Evolutionary conservation across 2,329 filamentous ascomycete genomes (phyloP).

Genomic region (Ceratocystis variospora): DNA sequence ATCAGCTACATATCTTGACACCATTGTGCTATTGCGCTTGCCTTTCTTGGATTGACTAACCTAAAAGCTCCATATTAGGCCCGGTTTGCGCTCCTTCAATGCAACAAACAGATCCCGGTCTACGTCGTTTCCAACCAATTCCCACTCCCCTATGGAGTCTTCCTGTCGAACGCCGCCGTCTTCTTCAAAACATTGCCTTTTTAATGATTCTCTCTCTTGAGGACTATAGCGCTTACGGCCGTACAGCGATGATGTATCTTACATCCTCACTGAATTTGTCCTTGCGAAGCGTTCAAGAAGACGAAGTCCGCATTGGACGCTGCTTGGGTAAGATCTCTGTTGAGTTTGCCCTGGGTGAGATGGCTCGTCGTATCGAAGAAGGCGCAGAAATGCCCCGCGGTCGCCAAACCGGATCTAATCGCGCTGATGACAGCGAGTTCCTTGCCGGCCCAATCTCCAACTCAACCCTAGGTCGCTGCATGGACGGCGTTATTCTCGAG

Average conservation of each 20-base stretch:
- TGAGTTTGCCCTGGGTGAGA: slow-evolving; percentile 16
- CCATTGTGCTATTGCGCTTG: no score
- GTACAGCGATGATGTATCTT: slow-evolving; percentile 55
- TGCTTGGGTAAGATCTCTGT: slow-evolving; percentile 59
- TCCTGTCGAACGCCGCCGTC: slow-evolving; percentile 44
- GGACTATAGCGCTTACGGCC: slow-evolving; percentile 61
- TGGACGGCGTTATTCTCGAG: slow-evolving; percentile 63
- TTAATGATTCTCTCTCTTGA: slow-evolving; percentile 63
- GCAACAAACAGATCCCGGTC: slow-evolving; percentile 33
- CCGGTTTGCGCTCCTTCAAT: slow-evolving; percentile 30
- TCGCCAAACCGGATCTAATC: slow-evolving; percentile 17
- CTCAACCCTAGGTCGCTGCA: slow-evolving; percentile 65
- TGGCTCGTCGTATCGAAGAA: slow-evolving; percentile 17
- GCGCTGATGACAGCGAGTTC: slow-evolving; percentile 35
- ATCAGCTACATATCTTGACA: not conserved
- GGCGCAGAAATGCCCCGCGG: slow-evolving; percentile 25
- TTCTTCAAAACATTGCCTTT: slow-evolving; percentile 59
- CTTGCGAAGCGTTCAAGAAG: slow-evolving; percentile 47
- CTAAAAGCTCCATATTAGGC: slow-evolving; percentile 20
- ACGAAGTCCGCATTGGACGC: slow-evolving; percentile 62
- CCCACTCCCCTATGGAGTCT: slow-evolving; percentile 48
- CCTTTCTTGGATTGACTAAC: not conserved
- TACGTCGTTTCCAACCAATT: slow-evolving; percentile 42
- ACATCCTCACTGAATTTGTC: slow-evolving; percentile 59
- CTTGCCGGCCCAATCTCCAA: slow-evolving; percentile 64